Conservation (phyloP, 2,329 filamentous ascomycete genomes). For the Calonectria pseudoreteaudii region DNA sequence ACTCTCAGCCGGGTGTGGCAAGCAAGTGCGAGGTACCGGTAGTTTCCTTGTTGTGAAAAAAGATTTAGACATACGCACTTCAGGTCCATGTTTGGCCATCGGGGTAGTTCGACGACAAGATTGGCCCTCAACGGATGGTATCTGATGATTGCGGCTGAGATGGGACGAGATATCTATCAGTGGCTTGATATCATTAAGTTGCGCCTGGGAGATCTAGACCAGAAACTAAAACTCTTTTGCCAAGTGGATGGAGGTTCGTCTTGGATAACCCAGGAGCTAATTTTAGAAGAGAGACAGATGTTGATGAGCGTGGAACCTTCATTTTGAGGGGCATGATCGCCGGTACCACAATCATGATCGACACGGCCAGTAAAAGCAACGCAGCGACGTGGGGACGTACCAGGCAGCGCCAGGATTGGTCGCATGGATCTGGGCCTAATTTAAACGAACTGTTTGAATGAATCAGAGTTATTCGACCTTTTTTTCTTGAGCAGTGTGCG, state of each 20-base stretch:
- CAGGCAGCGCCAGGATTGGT: background rate
- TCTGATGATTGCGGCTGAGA: background rate
- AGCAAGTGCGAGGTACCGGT: no score
- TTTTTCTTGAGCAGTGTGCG: background rate
- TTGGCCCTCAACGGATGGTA: background rate
- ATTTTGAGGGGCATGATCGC: background rate
- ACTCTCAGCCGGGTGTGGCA: background rate
- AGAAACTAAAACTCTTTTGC: background rate
- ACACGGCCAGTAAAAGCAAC: background rate
- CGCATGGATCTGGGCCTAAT: background rate
- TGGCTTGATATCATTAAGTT: background rate
- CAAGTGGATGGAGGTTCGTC: background rate
- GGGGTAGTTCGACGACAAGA: background rate
- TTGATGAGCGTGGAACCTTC: background rate
- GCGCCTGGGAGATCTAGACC: background rate
- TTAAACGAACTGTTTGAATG: background rate
- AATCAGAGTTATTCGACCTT: background rate
- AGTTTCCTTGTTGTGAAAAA: background rate
- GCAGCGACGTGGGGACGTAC: background rate
- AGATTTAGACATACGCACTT: background rate
- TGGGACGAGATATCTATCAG: background rate
- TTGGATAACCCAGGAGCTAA: background rate
- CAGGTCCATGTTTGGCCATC: background rate
- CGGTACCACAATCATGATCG: background rate
- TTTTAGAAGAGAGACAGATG: background rate